Evolutionary conservation across 202 grass and related monocot species (phyloP).

Genomic region (Elaeis oleifera): DNA sequence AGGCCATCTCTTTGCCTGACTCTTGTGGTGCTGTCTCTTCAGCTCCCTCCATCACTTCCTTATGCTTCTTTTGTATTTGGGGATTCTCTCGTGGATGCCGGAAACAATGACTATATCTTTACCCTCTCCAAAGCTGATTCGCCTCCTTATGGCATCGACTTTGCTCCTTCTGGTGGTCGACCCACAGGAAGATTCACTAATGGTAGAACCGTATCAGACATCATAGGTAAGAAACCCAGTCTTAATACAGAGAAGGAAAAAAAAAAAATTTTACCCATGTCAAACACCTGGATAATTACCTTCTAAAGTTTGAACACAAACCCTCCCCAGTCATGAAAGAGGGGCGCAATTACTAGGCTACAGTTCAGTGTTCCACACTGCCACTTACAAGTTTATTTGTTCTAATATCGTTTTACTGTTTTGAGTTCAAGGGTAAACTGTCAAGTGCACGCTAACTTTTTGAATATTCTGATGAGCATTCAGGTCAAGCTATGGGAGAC

Average conservation of each 20-base stretch:
- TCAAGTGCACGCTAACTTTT: no score
- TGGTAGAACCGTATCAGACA: constrained; percentile 69
- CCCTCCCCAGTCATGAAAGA: no score
- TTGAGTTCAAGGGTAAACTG: no score
- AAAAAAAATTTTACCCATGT: background rate
- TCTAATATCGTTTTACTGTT: no score
- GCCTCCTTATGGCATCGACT: constrained; percentile 76
- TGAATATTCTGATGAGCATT: constrained; percentile 4
- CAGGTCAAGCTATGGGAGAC: constrained; percentile 70
- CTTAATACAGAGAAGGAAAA: background rate
- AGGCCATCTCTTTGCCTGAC: constrained; percentile 21
- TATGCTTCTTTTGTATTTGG: constrained; percentile 67
- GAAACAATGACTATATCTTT: constrained; percentile 85
- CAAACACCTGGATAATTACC: no score
- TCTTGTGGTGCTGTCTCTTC: constrained; percentile 26
- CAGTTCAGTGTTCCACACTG: no score
- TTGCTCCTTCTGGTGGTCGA: constrained; percentile 49
- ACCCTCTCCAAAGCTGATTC: constrained; percentile 72
- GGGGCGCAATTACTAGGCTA: no score
- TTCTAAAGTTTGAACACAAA: no score
- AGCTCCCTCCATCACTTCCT: constrained; percentile 26
- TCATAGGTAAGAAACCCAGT: constrained; percentile 48
- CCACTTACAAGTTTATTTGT: no score
- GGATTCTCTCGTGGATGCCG: constrained; percentile 78
- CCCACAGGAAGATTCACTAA: constrained; percentile 92